Percentiles rank a stretch among this genome's conserved stretches.
phyloP scores from a whole-genome alignment of 2,329 filamentous ascomycete species.

The Pestalotiopsis sp. region DNA sequence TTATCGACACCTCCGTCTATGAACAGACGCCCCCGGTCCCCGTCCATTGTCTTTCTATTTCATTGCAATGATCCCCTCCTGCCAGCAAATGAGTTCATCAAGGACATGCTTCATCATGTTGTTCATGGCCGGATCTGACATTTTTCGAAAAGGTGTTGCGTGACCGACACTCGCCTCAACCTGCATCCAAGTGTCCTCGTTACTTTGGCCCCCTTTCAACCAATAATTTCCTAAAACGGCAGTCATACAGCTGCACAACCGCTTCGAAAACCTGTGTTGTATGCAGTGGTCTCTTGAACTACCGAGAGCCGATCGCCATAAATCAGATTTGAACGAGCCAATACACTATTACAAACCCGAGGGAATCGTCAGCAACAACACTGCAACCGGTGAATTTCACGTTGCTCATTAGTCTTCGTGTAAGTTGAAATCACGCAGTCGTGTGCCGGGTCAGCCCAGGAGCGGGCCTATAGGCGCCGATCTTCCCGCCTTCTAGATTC shows the following conservation, averaged over 20 bases:
- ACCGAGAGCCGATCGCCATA: background rate
- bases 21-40: conserved; percentile 22
- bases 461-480: background rate
- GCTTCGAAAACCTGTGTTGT: background rate
- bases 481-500: background rate
- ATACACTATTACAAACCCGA: background rate
- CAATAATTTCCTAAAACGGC: background rate
- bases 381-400: background rate
- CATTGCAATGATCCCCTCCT: conserved; percentile 8
- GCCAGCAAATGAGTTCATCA: background rate
- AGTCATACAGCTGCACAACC: background rate
- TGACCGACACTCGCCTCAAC: background rate
- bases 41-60: conserved; percentile 9
- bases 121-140: conserved; percentile 8
- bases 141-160: background rate
- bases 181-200: background rate
- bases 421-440: background rate
- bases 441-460: background rate
- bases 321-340: background rate
- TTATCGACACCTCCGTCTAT: conserved; percentile 20
- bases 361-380: background rate
- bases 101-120: conserved; percentile 15
- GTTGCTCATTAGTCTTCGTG: background rate
- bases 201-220: background rate
- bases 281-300: background rate